Percentiles rank a stretch among this genome's conserved stretches.
Evolutionary conservation across 2,329 filamentous ascomycete species (phyloP).

Genomic region (Aspergillus hiratsukae): DNA sequence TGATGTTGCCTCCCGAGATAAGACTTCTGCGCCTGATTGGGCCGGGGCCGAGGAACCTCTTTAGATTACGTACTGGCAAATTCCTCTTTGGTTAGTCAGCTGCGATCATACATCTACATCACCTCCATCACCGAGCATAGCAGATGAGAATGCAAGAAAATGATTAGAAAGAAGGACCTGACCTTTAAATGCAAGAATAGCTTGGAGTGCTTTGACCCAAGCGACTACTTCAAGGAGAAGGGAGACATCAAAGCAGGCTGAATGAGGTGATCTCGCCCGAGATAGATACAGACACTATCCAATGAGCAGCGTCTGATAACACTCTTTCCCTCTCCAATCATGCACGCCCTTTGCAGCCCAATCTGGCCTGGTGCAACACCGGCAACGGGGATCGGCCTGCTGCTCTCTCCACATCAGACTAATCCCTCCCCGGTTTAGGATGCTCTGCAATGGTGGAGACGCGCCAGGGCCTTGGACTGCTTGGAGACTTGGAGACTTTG

Average conservation of each 20-base stretch:
- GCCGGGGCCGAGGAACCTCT: constrained; percentile 12
- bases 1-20: constrained; percentile 23
- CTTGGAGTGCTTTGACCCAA: no score
- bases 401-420: constrained; percentile 18
- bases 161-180: neutral
- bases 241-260: neutral
- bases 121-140: neutral
- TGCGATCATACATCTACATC: neutral
- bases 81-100: neutral
- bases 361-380: constrained; percentile 18
- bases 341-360: neutral
- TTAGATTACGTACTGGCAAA: constrained; percentile 32
- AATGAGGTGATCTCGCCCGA: neutral
- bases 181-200: neutral
- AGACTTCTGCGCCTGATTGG: constrained; percentile 28
- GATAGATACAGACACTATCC: constrained; percentile 2
- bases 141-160: no score
- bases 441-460: neutral
- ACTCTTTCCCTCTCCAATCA: constrained; percentile 20
- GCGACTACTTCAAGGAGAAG: neutral
- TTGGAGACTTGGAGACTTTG: no score
- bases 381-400: constrained; percentile 26
- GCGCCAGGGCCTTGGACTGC: neutral
- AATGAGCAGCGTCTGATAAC: constrained; percentile 25
- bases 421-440: constrained; percentile 1